Percentiles rank a stretch among this genome's conserved stretches.
phyloP scores from a whole-genome alignment of 345 rosid genomes.

The Citrus maxima region DNA sequence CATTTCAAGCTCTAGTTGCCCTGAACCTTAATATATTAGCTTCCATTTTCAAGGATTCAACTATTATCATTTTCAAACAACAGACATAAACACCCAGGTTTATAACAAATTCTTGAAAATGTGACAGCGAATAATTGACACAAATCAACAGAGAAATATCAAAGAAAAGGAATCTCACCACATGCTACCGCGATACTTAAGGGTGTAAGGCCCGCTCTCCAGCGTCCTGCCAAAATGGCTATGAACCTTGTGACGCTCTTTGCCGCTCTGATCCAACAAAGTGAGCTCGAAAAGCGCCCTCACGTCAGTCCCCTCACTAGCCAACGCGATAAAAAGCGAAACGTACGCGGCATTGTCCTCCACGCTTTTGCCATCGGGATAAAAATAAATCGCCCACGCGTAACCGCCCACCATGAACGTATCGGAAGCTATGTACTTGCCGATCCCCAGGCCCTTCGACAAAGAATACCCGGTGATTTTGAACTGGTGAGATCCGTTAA shows the following conservation, averaged over 20 bases:
- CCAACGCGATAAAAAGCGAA: slow-evolving; percentile 66
- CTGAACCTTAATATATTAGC: no score
- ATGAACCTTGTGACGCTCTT: slow-evolving; percentile 65
- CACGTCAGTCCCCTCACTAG: slow-evolving; percentile 68
- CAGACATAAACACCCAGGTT: background rate
- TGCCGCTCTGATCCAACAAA: slow-evolving; percentile 74
- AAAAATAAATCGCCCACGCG: slow-evolving; percentile 72
- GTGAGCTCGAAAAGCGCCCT: slow-evolving; percentile 72
- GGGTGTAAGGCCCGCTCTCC: slow-evolving; percentile 68
- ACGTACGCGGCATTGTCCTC: slow-evolving; percentile 64
- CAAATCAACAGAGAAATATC: background rate
- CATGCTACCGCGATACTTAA: slow-evolving; percentile 74
- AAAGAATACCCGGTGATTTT: slow-evolving; percentile 59
- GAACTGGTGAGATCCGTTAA: slow-evolving; percentile 72
- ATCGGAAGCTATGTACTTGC: slow-evolving; percentile 59
- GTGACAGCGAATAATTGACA: background rate
- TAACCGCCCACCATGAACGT: slow-evolving; percentile 67
- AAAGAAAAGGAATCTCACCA: slow-evolving; percentile 39
- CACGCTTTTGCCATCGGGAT: slow-evolving; percentile 76
- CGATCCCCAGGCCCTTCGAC: slow-evolving; percentile 65
- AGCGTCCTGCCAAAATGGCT: slow-evolving; percentile 75
- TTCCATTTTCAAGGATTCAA: background rate
- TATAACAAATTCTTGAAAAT: background rate
- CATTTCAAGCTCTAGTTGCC: background rate
- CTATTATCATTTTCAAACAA: background rate